phyloP scores from a whole-genome alignment of 495 filamentous ascomycete genomes.

The Delitschia confertaspora region DNA sequence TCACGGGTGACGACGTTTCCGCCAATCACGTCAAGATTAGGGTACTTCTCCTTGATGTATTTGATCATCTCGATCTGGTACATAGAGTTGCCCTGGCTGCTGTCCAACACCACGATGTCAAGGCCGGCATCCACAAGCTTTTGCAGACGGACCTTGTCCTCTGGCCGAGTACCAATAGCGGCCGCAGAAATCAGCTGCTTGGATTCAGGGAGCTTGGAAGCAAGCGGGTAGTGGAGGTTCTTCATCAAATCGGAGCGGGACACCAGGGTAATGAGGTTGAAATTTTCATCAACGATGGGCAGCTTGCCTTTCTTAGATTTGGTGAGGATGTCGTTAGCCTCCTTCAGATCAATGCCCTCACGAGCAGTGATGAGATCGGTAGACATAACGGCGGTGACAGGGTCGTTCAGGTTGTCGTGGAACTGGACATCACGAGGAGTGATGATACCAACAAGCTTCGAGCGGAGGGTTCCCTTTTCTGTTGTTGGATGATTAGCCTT shows the following conservation, averaged over 20 bases:
- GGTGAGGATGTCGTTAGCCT: conserved; percentile 88
- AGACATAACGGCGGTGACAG: conserved; percentile 88
- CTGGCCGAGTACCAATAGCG: conserved; percentile 86
- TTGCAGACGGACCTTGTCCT: conserved; percentile 78
- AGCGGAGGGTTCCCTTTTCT: conserved; percentile 90
- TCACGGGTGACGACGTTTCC: conserved; percentile 97
- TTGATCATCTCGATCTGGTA: conserved; percentile 97
- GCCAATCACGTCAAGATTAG: conserved; percentile 84
- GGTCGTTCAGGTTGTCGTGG: conserved; percentile 56
- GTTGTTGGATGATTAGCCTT: conserved; percentile 24
- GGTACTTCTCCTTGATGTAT: conserved; percentile 80
- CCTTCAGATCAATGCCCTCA: conserved; percentile 69
- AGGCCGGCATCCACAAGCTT: conserved; percentile 89
- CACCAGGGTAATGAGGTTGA: conserved; percentile 88
- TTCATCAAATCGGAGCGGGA: conserved; percentile 97
- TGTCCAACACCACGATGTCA: conserved; percentile 92
- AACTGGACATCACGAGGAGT: conserved; percentile 98
- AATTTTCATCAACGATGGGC: conserved; percentile 79
- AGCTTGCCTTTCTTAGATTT: conserved; percentile 99
- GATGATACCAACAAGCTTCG: conserved; percentile 92
- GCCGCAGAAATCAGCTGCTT: conserved; percentile 97
- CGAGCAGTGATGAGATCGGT: conserved; percentile 88
- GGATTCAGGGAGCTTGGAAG: conserved; percentile 91
- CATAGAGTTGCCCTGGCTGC: conserved; percentile 92
- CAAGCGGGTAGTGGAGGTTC: conserved; percentile 93